phyloP scores from a whole-genome alignment of 495 filamentous ascomycete species.

The Neurospora sp. region DNA sequence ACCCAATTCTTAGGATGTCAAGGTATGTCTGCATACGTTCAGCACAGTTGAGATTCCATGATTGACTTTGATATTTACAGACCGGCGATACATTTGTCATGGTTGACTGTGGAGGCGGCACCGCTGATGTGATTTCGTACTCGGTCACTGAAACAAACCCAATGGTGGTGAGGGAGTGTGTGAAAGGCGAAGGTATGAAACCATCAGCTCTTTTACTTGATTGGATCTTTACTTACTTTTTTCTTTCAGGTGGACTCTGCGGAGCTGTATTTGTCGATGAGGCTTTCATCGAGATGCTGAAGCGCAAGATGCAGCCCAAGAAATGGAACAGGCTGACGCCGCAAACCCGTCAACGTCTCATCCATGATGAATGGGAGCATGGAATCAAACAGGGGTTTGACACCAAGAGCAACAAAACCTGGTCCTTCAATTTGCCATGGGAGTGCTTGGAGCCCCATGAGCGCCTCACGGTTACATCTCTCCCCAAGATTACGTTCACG shows the following conservation, averaged over 20 bases:
- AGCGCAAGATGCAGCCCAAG: background rate
- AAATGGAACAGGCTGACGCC: constrained; percentile 3
- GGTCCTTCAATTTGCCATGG: background rate
- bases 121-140: constrained; percentile 17
- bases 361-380: constrained; percentile 12
- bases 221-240: too few species aligned
- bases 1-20: too few species aligned
- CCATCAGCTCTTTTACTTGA: too few species aligned
- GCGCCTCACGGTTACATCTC: background rate
- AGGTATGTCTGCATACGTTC: too few species aligned
- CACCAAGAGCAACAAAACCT: background rate
- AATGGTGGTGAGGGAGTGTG: constrained; percentile 10
- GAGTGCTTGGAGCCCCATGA: background rate
- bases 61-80: too few species aligned
- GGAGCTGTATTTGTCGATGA: constrained; percentile 15
- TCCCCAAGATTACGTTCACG: background rate
- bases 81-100: constrained; percentile 13
- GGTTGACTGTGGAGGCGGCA: constrained; percentile 16
- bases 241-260: constrained; percentile 12
- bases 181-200: constrained; percentile 12
- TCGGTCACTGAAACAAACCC: background rate
- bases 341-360: background rate
- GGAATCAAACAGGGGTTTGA: constrained; percentile 11
- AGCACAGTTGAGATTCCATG: too few species aligned
- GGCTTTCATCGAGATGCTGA: constrained; percentile 6